Percentiles rank a stretch among this genome's conserved stretches.
These are phyloP conservation scores for Scedosporium minutisporum DNA, from an alignment of 2,329 filamentous ascomycete species.

Conservation along the genomic window DNA sequence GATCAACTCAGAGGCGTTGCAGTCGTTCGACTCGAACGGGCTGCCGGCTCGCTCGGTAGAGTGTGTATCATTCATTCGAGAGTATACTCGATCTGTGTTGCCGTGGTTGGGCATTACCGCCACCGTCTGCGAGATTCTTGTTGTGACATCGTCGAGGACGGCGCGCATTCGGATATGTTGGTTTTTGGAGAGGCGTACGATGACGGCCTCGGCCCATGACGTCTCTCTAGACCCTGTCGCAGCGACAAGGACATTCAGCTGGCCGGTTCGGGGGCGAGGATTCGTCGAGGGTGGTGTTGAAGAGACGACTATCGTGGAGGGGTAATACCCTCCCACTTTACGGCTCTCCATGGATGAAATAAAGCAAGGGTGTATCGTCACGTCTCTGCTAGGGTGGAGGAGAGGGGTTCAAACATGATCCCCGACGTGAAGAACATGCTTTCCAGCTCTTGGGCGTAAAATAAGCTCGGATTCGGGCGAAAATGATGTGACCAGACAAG, in stretches of 20 bases:
- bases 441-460: not conserved
- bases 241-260: slow-evolving; percentile 51
- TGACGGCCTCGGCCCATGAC: slow-evolving; percentile 55
- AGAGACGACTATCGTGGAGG: not conserved
- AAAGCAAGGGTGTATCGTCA: not conserved
- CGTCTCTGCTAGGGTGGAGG: not conserved
- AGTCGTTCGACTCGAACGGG: slow-evolving; percentile 13
- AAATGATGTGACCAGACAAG: not conserved
- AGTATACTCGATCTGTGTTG: slow-evolving; percentile 10
- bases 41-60: slow-evolving; percentile 10
- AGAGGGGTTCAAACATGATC: not conserved
- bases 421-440: not conserved
- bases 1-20: slow-evolving; percentile 54
- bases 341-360: not conserved
- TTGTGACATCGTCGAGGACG: slow-evolving; percentile 56
- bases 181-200: slow-evolving; percentile 58
- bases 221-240: slow-evolving; percentile 57
- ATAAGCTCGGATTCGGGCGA: not conserved
- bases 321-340: not conserved
- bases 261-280: not conserved
- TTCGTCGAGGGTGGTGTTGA: not conserved
- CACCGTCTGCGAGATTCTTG: slow-evolving; percentile 53
- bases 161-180: slow-evolving; percentile 50
- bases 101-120: slow-evolving; percentile 48
- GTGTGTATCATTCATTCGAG: not conserved